Evolutionary conservation across 805 yeast species (phyloP).

Genomic region (Lipomyces kockii): DNA sequence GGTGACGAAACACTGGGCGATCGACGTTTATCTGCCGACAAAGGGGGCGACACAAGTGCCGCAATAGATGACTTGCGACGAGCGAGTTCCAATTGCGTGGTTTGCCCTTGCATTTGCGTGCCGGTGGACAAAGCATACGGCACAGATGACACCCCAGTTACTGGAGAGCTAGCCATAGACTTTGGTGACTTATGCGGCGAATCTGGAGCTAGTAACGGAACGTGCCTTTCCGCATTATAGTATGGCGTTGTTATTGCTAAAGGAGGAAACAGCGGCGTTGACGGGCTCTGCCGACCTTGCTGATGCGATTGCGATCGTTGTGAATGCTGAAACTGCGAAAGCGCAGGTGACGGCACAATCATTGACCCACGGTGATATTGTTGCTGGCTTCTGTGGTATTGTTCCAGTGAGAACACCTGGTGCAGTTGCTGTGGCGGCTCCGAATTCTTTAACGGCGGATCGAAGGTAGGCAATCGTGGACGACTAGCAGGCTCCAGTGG

Average conservation of each 20-base stretch:
- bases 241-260: not conserved
- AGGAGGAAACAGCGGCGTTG: not conserved
- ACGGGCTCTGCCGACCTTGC: not conserved
- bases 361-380: not conserved
- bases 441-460: not conserved
- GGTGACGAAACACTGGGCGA: not conserved
- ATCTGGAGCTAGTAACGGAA: not conserved
- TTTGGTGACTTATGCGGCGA: not conserved
- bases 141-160: not conserved
- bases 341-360: not conserved
- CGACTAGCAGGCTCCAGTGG: not conserved
- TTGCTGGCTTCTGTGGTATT: constrained; percentile 9
- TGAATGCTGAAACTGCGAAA: not conserved
- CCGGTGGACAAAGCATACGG: not conserved
- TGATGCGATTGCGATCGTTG: not conserved
- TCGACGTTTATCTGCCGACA: not conserved
- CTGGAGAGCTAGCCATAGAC: not conserved
- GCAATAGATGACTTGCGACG: constrained; percentile 17
- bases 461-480: not conserved
- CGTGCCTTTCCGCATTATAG: not conserved
- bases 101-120: not conserved
- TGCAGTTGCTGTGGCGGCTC: not conserved
- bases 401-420: not conserved
- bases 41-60: constrained; percentile 12
- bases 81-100: not conserved